Conservation (phyloP, 2,329 filamentous ascomycete genomes). For the Basipetospora chlamydospora region DNA sequence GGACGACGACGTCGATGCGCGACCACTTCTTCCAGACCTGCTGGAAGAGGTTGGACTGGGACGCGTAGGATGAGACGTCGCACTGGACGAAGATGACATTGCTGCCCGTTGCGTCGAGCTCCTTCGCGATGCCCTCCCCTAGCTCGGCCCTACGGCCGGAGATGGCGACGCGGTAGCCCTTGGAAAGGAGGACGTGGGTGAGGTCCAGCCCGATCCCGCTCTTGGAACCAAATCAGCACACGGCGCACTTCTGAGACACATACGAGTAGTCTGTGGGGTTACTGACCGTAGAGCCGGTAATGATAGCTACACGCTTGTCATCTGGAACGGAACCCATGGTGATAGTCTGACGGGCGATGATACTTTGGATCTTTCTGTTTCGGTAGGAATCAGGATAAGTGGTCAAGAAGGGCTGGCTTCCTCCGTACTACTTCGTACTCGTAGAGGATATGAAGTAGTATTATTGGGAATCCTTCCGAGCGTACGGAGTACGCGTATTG, state of each 20-base stretch:
- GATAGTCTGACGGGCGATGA: too few species aligned
- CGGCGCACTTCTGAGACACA: background rate
- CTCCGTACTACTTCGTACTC: too few species aligned
- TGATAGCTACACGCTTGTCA: constrained; percentile 19
- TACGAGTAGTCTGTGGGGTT: background rate
- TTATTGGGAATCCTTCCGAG: too few species aligned
- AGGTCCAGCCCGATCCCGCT: constrained; percentile 32
- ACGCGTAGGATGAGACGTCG: constrained; percentile 30
- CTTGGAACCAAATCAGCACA: constrained; percentile 13
- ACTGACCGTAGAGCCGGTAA: constrained; percentile 25
- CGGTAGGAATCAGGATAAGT: too few species aligned
- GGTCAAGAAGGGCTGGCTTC: too few species aligned
- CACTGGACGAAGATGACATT: constrained; percentile 26
- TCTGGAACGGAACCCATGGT: constrained; percentile 1
- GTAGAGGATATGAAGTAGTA: too few species aligned
- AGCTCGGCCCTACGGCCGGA: constrained; percentile 14
- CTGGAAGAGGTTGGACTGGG: constrained; percentile 26
- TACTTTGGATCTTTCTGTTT: too few species aligned
- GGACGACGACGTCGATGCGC: constrained; percentile 30
- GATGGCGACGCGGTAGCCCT: constrained; percentile 19
- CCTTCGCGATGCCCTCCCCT: constrained; percentile 16
- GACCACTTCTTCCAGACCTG: constrained; percentile 26
- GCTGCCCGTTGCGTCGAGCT: constrained; percentile 19
- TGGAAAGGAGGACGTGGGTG: constrained; percentile 14
- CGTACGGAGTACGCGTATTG: too few species aligned